These are phyloP conservation scores for Suzukiozyma palmioleophila DNA, from an alignment of 1,139 yeast genomes.

Conservation along the genomic window DNA sequence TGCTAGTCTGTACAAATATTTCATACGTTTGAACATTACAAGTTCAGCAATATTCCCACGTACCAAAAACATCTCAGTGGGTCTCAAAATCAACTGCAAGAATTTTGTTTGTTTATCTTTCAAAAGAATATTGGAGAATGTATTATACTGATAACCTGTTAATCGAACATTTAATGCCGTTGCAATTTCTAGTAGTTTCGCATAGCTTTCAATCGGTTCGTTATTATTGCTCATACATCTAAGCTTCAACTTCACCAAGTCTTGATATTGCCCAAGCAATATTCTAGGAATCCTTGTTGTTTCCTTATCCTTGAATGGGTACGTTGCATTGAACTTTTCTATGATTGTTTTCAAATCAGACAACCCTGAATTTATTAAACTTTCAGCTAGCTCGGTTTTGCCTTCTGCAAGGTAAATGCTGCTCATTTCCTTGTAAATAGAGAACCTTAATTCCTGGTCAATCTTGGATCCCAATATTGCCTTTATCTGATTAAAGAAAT, in stretches of 20 bases:
- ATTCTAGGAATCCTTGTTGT: constrained; percentile 16
- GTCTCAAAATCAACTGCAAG: constrained; percentile 16
- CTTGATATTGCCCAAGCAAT: constrained; percentile 16
- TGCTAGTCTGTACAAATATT: constrained; percentile 23
- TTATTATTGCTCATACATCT: constrained; percentile 8
- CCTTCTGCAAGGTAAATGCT: constrained; percentile 22
- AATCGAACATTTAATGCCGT: constrained; percentile 11
- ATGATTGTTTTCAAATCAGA: constrained; percentile 18
- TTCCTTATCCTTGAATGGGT: constrained; percentile 12
- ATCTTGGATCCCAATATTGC: constrained; percentile 18
- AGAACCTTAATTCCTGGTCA: constrained; percentile 21
- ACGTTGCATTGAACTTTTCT: constrained; percentile 12
- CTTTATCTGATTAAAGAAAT: constrained; percentile 27
- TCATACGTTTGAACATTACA: constrained; percentile 16
- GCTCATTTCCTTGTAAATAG: constrained; percentile 27
- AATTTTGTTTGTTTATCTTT: constrained; percentile 9
- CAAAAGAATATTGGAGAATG: constrained; percentile 14
- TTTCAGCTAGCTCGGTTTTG: constrained; percentile 18
- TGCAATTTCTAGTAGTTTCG: constrained; percentile 9
- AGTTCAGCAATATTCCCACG: constrained; percentile 30
- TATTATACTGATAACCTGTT: constrained; percentile 17
- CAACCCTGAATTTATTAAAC: constrained; percentile 22
- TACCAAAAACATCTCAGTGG: constrained; percentile 28
- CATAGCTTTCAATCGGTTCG: constrained; percentile 8
- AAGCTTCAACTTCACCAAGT: constrained; percentile 16